Evolutionary conservation across 2,329 filamentous ascomycete genomes (phyloP).

Genomic region (Stachybotrys echinatus): DNA sequence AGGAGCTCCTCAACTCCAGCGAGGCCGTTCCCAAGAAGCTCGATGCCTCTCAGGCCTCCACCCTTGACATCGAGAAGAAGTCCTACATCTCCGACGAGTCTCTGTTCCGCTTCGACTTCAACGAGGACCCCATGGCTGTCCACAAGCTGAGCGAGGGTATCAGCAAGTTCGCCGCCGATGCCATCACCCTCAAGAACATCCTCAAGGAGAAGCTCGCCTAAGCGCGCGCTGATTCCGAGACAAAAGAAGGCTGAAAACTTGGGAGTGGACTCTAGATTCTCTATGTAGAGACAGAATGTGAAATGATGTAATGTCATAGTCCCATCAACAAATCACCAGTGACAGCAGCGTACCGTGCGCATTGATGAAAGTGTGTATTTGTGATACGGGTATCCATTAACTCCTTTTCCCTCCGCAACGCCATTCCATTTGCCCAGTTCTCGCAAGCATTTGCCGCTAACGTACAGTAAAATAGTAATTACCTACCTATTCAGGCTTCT

Average conservation of each 20-base stretch:
- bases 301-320: no score
- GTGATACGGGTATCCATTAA: background rate
- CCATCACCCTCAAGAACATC: constrained; percentile 87
- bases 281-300: background rate
- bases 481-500: background rate
- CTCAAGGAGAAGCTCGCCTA: constrained; percentile 75
- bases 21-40: constrained; percentile 90
- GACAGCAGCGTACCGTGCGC: background rate
- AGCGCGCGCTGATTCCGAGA: no score
- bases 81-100: constrained; percentile 86
- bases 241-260: no score
- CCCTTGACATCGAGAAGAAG: constrained; percentile 79
- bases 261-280: no score
- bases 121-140: constrained; percentile 98
- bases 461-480: no score
- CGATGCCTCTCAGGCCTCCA: constrained; percentile 58
- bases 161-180: constrained; percentile 97
- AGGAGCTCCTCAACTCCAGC: constrained; percentile 84
- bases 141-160: constrained; percentile 99
- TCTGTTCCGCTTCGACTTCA: constrained; percentile 96
- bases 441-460: background rate
- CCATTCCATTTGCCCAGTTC: background rate
- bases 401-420: background rate
- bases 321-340: no score
- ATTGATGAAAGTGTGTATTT: background rate